Percentiles rank a stretch among this genome's conserved stretches.
Conservation (phyloP, 768 basidiomycete species). For the Phanerochaete carnosa region DNA sequence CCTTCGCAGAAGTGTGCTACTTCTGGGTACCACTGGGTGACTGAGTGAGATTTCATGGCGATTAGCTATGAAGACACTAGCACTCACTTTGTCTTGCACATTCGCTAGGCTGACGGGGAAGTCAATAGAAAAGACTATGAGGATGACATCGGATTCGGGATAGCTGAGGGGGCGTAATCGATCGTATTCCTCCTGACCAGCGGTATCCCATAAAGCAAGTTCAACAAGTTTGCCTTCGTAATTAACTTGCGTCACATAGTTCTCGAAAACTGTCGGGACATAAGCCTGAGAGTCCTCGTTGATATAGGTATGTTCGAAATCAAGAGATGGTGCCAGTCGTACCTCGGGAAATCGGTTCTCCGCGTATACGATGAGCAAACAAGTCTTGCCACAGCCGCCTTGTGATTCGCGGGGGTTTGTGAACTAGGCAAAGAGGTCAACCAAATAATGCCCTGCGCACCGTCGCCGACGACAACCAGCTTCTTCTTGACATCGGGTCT, state of each 20-base stretch:
- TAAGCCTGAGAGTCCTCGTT: constrained; percentile 57
- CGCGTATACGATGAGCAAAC: constrained; percentile 93
- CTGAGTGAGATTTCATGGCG: neutral
- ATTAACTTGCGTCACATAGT: constrained; percentile 84
- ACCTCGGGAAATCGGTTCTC: constrained; percentile 97
- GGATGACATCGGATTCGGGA: constrained; percentile 86
- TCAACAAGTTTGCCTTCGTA: constrained; percentile 90
- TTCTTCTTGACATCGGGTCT: constrained; percentile 84
- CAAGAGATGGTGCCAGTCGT: constrained; percentile 24
- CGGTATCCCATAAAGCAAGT: constrained; percentile 98
- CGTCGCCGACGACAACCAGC: constrained; percentile 86
- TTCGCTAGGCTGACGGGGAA: constrained; percentile 90
- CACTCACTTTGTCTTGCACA: constrained; percentile 79
- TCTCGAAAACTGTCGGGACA: constrained; percentile 92
- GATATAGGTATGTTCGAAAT: constrained; percentile 16
- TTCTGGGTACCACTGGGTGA: constrained; percentile 82
- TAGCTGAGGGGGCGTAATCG: constrained; percentile 82
- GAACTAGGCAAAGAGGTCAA: neutral
- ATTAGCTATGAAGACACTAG: neutral
- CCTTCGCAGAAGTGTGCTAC: constrained; percentile 90
- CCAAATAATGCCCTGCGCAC: constrained; percentile 38
- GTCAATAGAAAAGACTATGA: constrained; percentile 93
- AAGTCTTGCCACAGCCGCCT: constrained; percentile 92
- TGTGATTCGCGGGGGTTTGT: constrained; percentile 13
- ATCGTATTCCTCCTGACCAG: constrained; percentile 97